A percentile compares a stretch with the other conserved stretches of the same genome.
Evolutionary conservation across 192 early-diverging fungal genomes (phyloP).

Genomic region (Linnemannia elongata): DNA sequence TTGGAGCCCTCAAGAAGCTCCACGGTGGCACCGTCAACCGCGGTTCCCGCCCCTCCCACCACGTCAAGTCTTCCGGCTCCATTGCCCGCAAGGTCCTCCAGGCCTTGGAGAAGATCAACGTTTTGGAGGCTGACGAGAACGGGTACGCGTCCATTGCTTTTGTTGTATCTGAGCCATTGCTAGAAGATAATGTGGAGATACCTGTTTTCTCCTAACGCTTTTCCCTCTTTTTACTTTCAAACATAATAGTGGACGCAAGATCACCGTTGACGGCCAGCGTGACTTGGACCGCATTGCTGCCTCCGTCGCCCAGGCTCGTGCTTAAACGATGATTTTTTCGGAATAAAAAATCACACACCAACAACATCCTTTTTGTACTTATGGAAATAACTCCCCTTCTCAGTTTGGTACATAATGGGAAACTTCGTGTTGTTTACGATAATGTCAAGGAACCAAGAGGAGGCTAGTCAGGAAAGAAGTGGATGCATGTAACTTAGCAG

Average conservation of each 20-base stretch:
- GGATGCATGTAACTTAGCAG: no score
- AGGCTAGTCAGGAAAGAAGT: no score
- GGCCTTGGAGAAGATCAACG: constrained; percentile 98
- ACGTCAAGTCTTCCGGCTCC: constrained; percentile 89
- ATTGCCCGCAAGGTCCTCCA: constrained; percentile 97
- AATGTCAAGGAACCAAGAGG: no score
- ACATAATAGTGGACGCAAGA: constrained; percentile 86
- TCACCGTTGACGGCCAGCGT: constrained; percentile 97
- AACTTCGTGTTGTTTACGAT: background rate
- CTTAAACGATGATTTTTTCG: constrained; percentile 43
- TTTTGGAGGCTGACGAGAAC: constrained; percentile 92
- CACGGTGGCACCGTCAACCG: constrained; percentile 95
- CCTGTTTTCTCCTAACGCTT: constrained; percentile 7
- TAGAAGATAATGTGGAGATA: background rate
- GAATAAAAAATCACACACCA: constrained; percentile 21
- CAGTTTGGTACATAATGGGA: background rate
- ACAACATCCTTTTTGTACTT: background rate
- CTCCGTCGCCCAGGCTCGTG: constrained; percentile 57
- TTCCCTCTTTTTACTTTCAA: constrained; percentile 11
- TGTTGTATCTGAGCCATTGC: background rate
- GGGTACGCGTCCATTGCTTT: constrained; percentile 62
- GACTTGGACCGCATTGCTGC: constrained; percentile 97
- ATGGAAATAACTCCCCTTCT: background rate
- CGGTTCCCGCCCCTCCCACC: constrained; percentile 94
- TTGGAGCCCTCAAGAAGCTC: constrained; percentile 94